phyloP scores from a whole-genome alignment of 2,329 filamentous ascomycete species.

The Penicillium psychrosexuale region DNA sequence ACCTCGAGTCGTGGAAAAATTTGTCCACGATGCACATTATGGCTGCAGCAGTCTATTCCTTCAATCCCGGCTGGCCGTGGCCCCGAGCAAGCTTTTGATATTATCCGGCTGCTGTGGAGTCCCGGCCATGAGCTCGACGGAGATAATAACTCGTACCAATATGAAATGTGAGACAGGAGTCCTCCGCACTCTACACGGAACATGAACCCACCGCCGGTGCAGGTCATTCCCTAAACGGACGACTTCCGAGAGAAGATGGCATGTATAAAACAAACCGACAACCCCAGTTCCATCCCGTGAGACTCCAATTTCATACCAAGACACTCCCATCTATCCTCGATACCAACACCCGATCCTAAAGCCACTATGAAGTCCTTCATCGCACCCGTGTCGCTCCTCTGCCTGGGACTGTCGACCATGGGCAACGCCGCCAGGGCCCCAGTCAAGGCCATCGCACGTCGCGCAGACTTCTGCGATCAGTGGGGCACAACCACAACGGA shows the following conservation, averaged over 20 bases:
- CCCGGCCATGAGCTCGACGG: background rate
- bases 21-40: background rate
- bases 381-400: constrained; percentile 21
- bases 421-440: constrained; percentile 20
- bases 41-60: constrained; percentile 1
- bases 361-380: constrained; percentile 29
- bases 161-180: constrained; percentile 18
- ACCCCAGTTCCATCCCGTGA: background rate
- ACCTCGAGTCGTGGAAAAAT: background rate
- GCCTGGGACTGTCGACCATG: constrained; percentile 20
- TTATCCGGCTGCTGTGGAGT: constrained; percentile 13
- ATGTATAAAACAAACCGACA: constrained; percentile 1
- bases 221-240: background rate
- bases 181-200: constrained; percentile 20
- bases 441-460: background rate
- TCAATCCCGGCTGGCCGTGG: background rate
- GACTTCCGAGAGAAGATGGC: constrained; percentile 1
- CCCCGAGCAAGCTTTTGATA: background rate
- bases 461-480: constrained; percentile 34
- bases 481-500: constrained; percentile 40
- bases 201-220: background rate
- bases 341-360: background rate
- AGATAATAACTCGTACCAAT: background rate
- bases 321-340: constrained; percentile 1
- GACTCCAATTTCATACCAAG: background rate